Evolutionary conservation across 2,329 filamentous ascomycete genomes (phyloP).

Genomic region (Bimuria novae-zelandiae): DNA sequence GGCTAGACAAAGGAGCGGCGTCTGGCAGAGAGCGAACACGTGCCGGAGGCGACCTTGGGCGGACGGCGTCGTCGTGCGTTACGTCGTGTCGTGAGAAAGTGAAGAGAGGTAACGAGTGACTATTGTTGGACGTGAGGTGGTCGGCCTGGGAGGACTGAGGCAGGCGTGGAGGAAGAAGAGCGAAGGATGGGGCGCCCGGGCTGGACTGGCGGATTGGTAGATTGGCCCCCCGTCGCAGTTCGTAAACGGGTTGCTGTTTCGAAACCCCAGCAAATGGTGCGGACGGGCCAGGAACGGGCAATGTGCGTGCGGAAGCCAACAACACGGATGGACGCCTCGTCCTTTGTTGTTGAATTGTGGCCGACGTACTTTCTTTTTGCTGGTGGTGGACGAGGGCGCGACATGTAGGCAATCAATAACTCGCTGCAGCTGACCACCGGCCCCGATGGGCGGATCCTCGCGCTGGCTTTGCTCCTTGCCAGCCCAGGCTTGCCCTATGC

Average conservation of each 20-base stretch:
- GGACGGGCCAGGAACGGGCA: slow-evolving; percentile 14
- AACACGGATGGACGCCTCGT: slow-evolving; percentile 4
- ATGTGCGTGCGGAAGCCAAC: slow-evolving; percentile 1
- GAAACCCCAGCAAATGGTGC: slow-evolving; percentile 3
- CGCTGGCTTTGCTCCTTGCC: not conserved
- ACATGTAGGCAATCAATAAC: not conserved
- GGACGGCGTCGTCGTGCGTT: slow-evolving; percentile 5
- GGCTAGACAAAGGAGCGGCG: slow-evolving; percentile 15
- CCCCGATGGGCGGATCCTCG: not conserved
- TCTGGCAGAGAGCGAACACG: not conserved
- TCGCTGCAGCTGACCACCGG: slow-evolving; percentile 7
- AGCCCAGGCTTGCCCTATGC: not conserved
- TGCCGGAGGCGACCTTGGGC: slow-evolving; percentile 3
- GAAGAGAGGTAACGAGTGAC: slow-evolving; percentile 17
- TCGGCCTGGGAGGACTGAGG: slow-evolving; percentile 3
- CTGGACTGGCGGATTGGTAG: not conserved
- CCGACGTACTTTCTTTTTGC: not conserved
- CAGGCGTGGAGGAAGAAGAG: slow-evolving; percentile 10
- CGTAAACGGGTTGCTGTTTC: slow-evolving; percentile 19
- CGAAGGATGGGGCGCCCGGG: slow-evolving; percentile 6
- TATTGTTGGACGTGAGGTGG: not conserved
- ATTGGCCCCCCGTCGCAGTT: slow-evolving; percentile 1
- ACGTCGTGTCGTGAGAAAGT: not conserved
- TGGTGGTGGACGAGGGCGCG: not conserved
- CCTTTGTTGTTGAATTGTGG: not conserved